Percentiles rank a stretch among this genome's conserved stretches.
These are phyloP conservation scores for Kwoniella mangroviensis DNA, from an alignment of 768 basidiomycete genomes.

Conservation along the genomic window DNA sequence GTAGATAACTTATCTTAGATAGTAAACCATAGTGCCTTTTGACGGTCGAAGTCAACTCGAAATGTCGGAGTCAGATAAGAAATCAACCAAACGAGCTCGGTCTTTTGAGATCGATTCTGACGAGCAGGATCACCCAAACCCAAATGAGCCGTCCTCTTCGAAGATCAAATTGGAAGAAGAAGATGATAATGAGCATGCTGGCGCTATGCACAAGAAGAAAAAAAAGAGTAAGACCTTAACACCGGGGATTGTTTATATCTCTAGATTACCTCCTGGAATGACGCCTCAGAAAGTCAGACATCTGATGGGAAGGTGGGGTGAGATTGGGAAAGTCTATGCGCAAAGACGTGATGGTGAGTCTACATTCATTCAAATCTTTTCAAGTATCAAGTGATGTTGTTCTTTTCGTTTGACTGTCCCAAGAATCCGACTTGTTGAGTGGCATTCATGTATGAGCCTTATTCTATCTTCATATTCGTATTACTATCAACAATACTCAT, in stretches of 20 bases:
- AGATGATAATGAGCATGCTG: not conserved
- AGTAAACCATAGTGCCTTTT: not conserved
- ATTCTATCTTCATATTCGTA: too few relatives aligned
- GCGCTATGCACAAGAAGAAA: slow-evolving; percentile 23
- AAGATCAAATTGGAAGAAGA: not conserved
- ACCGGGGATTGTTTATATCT: slow-evolving; percentile 89
- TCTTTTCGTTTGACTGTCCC: too few relatives aligned
- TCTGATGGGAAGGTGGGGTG: slow-evolving; percentile 85
- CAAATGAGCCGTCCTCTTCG: slow-evolving; percentile 2
- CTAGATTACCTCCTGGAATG: slow-evolving; percentile 97
- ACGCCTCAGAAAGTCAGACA: slow-evolving; percentile 93
- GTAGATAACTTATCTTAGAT: not conserved
- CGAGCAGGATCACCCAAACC: not conserved
- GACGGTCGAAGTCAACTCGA: not conserved
- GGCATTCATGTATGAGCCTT: too few relatives aligned
- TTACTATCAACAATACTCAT: too few relatives aligned
- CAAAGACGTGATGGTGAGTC: slow-evolving; percentile 78
- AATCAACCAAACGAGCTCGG: not conserved
- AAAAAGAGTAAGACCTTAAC: slow-evolving; percentile 28
- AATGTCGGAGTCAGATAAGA: not conserved
- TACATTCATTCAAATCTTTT: not conserved
- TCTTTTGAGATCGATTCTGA: not conserved
- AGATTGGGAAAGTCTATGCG: slow-evolving; percentile 88
- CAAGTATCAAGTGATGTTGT: too few relatives aligned
- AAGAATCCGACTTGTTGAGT: too few relatives aligned